These are phyloP conservation scores for Colletotrichum sp. DNA, from an alignment of 2,329 filamentous ascomycete genomes.

Conservation along the genomic window DNA sequence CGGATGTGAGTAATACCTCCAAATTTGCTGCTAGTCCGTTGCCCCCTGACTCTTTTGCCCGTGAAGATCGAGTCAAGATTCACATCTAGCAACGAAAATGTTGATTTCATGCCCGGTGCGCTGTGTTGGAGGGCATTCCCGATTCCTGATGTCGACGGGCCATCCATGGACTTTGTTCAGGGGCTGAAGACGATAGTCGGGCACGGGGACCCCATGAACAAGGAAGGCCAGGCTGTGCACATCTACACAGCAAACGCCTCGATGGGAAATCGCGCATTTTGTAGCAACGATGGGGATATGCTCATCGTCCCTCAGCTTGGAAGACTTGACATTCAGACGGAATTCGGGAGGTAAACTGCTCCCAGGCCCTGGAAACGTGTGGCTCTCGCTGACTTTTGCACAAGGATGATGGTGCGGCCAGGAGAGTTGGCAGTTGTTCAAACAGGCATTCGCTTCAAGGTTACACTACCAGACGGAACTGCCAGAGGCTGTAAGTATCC, in stretches of 20 bases:
- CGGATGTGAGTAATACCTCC: conserved; percentile 6
- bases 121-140: conserved; percentile 45
- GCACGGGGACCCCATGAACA: conserved; percentile 53
- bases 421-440: conserved; percentile 71
- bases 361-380: conserved; percentile 9
- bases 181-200: conserved; percentile 55
- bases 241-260: conserved; percentile 51
- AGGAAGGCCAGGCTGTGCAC: conserved; percentile 53
- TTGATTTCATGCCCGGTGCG: conserved; percentile 42
- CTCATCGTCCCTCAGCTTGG: conserved; percentile 69
- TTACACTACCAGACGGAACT: conserved; percentile 58
- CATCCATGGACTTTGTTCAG: conserved; percentile 46
- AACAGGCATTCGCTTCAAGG: conserved; percentile 65
- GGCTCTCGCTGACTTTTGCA: not conserved
- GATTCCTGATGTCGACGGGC: not conserved
- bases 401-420: conserved; percentile 55
- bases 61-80: conserved; percentile 35
- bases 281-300: conserved; percentile 67
- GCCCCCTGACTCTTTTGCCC: not conserved
- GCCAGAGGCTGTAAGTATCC: conserved; percentile 54
- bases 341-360: conserved; percentile 55
- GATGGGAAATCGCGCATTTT: conserved; percentile 51
- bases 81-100: conserved; percentile 41
- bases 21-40: not conserved
- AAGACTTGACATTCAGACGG: conserved; percentile 68